phyloP scores from a whole-genome alignment of 169 alveolate genomes.

The Cystoisospora suis region DNA sequence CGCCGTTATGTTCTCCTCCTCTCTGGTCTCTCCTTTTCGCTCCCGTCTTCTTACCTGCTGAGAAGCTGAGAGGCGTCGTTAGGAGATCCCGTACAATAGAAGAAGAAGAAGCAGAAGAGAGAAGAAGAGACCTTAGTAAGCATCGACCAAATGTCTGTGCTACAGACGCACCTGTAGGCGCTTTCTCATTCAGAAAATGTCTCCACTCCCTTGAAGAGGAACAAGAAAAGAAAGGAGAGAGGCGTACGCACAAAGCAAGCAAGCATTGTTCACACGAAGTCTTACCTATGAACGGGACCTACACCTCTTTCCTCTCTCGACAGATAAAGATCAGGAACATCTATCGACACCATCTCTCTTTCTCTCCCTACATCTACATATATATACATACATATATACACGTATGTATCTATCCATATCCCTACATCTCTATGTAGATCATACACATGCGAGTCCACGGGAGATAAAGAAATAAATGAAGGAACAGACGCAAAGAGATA shows the following conservation, averaged over 20 bases:
- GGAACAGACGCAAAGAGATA: no score
- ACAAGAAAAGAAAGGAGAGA: no score
- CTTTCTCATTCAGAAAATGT: conserved; percentile 3
- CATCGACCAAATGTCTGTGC: conserved; percentile 30
- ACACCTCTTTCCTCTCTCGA: no score
- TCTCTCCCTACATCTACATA: no score
- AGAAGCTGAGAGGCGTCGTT: neutral
- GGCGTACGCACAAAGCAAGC: no score
- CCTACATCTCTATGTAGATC: neutral
- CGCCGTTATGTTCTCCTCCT: neutral
- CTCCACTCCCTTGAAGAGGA: conserved; percentile 39
- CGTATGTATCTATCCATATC: neutral
- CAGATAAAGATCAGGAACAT: no score
- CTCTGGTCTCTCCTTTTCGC: neutral
- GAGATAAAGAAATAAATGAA: no score
- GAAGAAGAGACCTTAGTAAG: conserved; percentile 38
- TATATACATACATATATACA: neutral
- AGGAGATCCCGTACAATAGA: neutral
- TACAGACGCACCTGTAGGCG: conserved; percentile 49
- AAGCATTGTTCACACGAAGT: no score
- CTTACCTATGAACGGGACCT: no score
- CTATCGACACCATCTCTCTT: no score
- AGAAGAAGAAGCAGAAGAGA: neutral
- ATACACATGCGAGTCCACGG: no score
- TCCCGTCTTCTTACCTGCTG: neutral